phyloP scores from a whole-genome alignment of 2,329 filamentous ascomycete genomes.

The Geosmithia putterillii region DNA sequence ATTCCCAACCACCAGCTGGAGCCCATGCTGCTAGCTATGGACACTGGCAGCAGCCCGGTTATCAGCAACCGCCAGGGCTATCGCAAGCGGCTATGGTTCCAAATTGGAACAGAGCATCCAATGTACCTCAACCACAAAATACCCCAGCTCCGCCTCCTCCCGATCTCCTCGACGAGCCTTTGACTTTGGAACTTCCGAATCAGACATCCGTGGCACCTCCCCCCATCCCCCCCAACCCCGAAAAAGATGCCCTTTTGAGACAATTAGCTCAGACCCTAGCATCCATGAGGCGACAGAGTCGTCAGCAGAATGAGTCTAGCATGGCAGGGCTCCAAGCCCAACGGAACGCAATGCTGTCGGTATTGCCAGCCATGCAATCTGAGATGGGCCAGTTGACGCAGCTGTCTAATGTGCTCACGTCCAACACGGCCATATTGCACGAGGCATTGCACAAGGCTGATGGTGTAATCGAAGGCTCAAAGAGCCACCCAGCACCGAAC shows the following conservation, averaged over 20 bases:
- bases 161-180: slow-evolving; percentile 44
- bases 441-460: slow-evolving; percentile 71
- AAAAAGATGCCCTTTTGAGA: slow-evolving; percentile 77
- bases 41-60: slow-evolving; percentile 4
- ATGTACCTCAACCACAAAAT: slow-evolving; percentile 7
- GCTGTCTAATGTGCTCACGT: slow-evolving; percentile 57
- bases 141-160: slow-evolving; percentile 18
- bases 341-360: slow-evolving; percentile 59
- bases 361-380: slow-evolving; percentile 56
- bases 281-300: slow-evolving; percentile 54
- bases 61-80: slow-evolving; percentile 6
- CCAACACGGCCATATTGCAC: slow-evolving; percentile 69
- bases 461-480: slow-evolving; percentile 60
- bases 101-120: neutral
- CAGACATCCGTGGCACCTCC: slow-evolving; percentile 51
- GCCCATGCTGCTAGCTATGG: slow-evolving; percentile 1
- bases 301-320: slow-evolving; percentile 61
- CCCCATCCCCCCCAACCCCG: slow-evolving; percentile 87
- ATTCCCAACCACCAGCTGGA: neutral
- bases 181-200: slow-evolving; percentile 36
- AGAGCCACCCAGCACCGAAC: slow-evolving; percentile 54
- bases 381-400: slow-evolving; percentile 63
- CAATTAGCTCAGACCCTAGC: slow-evolving; percentile 63
- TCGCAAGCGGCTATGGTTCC: slow-evolving; percentile 1
- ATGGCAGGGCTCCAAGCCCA: slow-evolving; percentile 69